These are phyloP conservation scores for Kluyveromyces sp. DNA, from an alignment of 1,139 yeast species.

Conservation along the genomic window DNA sequence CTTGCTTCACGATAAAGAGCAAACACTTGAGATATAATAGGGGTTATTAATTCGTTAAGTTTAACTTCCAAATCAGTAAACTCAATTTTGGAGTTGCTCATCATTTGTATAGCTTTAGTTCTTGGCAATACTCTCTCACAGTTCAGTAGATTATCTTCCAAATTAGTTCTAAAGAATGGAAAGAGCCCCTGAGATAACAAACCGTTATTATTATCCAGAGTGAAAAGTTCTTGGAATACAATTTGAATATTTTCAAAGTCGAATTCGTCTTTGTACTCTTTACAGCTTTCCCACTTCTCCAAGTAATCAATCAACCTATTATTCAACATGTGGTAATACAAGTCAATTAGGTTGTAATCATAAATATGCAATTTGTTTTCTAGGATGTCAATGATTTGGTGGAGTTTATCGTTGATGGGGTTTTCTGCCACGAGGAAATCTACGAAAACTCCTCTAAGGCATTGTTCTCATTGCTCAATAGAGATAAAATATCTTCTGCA, in stretches of 20 bases:
- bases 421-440: constrained; percentile 30
- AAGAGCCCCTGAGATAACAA: constrained; percentile 27
- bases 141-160: constrained; percentile 27
- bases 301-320: constrained; percentile 22
- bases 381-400: constrained; percentile 21
- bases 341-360: constrained; percentile 26
- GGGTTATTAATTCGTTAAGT: constrained; percentile 34
- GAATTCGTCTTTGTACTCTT: constrained; percentile 14
- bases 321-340: constrained; percentile 23
- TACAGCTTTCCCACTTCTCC: constrained; percentile 23
- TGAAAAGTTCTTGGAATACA: constrained; percentile 28
- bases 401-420: constrained; percentile 28
- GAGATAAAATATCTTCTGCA: constrained; percentile 20
- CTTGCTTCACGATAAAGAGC: constrained; percentile 77
- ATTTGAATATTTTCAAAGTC: constrained; percentile 27
- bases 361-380: constrained; percentile 20
- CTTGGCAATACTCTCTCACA: constrained; percentile 24
- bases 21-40: constrained; percentile 51
- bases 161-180: constrained; percentile 24
- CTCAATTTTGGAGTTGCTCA: not conserved
- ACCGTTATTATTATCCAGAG: constrained; percentile 27
- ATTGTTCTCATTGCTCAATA: constrained; percentile 21
- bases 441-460: constrained; percentile 26
- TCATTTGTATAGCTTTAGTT: not conserved
- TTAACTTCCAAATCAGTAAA: constrained; percentile 9